phyloP scores from a whole-genome alignment of 345 rosid species.

The Carallia pectinifolia region DNA sequence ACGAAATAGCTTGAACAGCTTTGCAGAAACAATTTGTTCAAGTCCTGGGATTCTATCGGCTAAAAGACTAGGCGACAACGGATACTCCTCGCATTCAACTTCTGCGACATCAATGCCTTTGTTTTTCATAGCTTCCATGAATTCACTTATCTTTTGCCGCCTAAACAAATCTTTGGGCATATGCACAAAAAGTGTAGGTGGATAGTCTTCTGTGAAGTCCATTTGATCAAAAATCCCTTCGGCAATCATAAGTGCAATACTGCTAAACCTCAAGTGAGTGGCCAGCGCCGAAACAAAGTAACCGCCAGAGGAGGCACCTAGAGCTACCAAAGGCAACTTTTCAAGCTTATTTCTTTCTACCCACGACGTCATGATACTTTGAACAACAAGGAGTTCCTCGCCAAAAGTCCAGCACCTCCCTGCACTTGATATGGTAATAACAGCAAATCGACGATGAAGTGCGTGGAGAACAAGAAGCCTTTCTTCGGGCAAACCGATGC shows the following conservation, averaged over 20 bases:
- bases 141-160: constrained; percentile 61
- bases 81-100: constrained; percentile 69
- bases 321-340: constrained; percentile 75
- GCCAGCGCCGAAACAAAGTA: constrained; percentile 82
- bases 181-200: constrained; percentile 85
- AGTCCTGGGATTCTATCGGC: constrained; percentile 68
- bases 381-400: constrained; percentile 52
- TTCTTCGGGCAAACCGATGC: constrained; percentile 86
- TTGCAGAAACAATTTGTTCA: constrained; percentile 42
- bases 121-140: constrained; percentile 44
- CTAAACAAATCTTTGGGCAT: constrained; percentile 78
- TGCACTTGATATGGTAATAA: constrained; percentile 65
- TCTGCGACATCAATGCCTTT: constrained; percentile 76
- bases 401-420: constrained; percentile 72
- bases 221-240: constrained; percentile 71
- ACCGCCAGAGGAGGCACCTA: constrained; percentile 97
- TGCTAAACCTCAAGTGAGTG: constrained; percentile 50
- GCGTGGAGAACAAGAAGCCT: constrained; percentile 60
- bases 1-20: constrained; percentile 52
- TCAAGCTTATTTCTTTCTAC: constrained; percentile 46
- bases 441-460: constrained; percentile 55
- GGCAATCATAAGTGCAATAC: constrained; percentile 79
- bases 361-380: constrained; percentile 63
- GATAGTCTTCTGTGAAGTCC: constrained; percentile 54
- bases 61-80: constrained; percentile 46